Percentiles rank a stretch among this genome's conserved stretches.
phyloP scores from a whole-genome alignment of 2,329 filamentous ascomycete genomes.

The Cercospora brassicicola region DNA sequence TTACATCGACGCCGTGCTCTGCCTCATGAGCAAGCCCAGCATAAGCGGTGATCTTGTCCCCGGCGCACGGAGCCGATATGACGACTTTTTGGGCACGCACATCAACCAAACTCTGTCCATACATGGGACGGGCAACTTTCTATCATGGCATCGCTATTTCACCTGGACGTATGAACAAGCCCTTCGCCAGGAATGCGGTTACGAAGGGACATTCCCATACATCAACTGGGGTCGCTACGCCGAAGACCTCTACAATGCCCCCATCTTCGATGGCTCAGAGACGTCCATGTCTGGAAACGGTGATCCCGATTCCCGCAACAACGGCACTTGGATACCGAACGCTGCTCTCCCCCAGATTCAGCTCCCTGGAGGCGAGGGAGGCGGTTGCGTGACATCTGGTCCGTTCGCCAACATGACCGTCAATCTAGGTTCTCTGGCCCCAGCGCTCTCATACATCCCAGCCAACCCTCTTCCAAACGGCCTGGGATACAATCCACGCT shows the following conservation, averaged over 20 bases:
- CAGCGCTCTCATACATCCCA: slow-evolving; percentile 14
- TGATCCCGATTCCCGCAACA: not conserved
- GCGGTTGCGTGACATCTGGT: slow-evolving; percentile 56
- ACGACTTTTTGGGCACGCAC: slow-evolving; percentile 31
- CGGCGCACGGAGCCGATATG: slow-evolving; percentile 32
- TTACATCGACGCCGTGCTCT: slow-evolving; percentile 37
- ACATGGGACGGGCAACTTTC: slow-evolving; percentile 31
- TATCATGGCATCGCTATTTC: slow-evolving; percentile 48
- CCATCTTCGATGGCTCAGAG: slow-evolving; percentile 58
- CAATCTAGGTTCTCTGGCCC: slow-evolving; percentile 20
- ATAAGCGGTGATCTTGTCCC: slow-evolving; percentile 28
- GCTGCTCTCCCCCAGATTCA: slow-evolving; percentile 33
- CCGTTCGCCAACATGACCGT: slow-evolving; percentile 47
- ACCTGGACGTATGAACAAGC: slow-evolving; percentile 47
- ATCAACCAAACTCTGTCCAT: slow-evolving; percentile 35
- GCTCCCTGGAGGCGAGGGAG: slow-evolving; percentile 52
- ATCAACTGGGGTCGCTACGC: slow-evolving; percentile 46
- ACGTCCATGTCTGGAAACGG: slow-evolving; percentile 43
- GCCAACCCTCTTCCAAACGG: slow-evolving; percentile 31
- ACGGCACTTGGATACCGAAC: slow-evolving; percentile 18
- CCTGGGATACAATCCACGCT: slow-evolving; percentile 27
- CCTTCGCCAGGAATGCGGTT: slow-evolving; percentile 46
- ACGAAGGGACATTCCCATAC: slow-evolving; percentile 40
- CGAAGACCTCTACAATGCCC: slow-evolving; percentile 47
- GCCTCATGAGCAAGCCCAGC: slow-evolving; percentile 33